Base-by-base conservation (phyloP, 2,329 filamentous ascomycete genomes). In the Pseudonectria buxi region DNA sequence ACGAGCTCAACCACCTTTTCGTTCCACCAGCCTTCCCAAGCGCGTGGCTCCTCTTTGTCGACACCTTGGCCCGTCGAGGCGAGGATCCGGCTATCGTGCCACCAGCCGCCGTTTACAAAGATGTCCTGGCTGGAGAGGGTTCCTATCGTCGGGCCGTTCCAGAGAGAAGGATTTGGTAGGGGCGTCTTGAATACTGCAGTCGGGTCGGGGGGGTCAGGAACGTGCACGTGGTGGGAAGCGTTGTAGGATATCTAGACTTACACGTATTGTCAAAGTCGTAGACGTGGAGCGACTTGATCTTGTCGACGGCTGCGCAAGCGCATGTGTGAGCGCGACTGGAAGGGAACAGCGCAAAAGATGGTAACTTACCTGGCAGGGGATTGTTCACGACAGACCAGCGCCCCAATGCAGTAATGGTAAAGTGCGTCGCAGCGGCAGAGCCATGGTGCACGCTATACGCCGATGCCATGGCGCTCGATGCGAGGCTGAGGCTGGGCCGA, bases 211-310 rank as follows among this genome's bases (percentile, higher is more conserved):
- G 37, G 39, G 1, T 7, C 28, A 16, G 26, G 6, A 22, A n/a
- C 25, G 24, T 15, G 11, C 9, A 33, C 15, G 15, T 25, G 30
- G 7, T 25, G 14, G 24, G 10, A 16, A 26, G 14, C 14, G 11
- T 24, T 14, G 28, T 22, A 22, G 35, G 28, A 15, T 15, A 45
- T 14, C 6, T 14, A 26, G 32, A 46, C 81, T 58, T 68, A 90
- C 86, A 67, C 26, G 90, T 96, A 56, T 98, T 96, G 63, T 98
- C 92, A 61, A 96, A 98, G 61, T 98, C 92, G 66, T 96, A 96
- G 49, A 98, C 76, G 57, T 96, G 90, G 34, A 98, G 78, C 7
- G 78, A 67, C 57, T 78, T 86, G 62, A 96, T 82, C 36, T 77
- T 69, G 28, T 83, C 70, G 10, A 79, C 71, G 24, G 76, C 74